A percentile compares a stretch with the other conserved stretches of the same genome.
These are phyloP conservation scores for Mycena epipterygia DNA, from an alignment of 768 basidiomycete species.

Conservation along the genomic window DNA sequence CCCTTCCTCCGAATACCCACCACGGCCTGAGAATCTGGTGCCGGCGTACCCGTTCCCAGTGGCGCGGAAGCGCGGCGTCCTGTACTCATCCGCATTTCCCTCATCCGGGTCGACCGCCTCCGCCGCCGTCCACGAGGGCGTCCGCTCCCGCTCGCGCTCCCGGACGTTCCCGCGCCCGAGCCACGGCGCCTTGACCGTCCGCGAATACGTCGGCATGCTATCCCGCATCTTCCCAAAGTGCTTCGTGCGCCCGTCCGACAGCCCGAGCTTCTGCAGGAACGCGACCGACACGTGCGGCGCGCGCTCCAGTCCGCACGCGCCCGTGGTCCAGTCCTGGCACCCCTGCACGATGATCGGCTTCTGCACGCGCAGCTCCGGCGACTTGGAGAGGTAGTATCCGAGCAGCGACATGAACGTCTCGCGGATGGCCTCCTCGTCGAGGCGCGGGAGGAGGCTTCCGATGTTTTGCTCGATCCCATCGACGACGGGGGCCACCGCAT, in stretches of 20 bases:
- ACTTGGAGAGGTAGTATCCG: constrained; percentile 77
- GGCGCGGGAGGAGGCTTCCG: constrained; percentile 44
- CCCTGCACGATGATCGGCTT: constrained; percentile 65
- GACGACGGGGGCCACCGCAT: constrained; percentile 34
- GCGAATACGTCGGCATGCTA: neutral
- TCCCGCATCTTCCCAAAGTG: constrained; percentile 28
- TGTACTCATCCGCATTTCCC: constrained; percentile 15
- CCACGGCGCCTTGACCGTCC: constrained; percentile 14
- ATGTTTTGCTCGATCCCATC: constrained; percentile 48
- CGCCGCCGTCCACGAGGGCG: neutral
- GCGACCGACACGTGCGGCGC: constrained; percentile 65
- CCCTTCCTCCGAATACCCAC: neutral
- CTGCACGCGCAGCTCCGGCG: constrained; percentile 60
- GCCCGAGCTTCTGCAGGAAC: constrained; percentile 61
- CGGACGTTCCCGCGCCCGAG: constrained; percentile 12
- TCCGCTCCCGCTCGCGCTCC: neutral
- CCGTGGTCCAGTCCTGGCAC: constrained; percentile 71
- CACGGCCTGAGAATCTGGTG: no score
- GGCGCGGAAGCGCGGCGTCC: constrained; percentile 11
- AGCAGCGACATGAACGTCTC: constrained; percentile 77
- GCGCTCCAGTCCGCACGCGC: constrained; percentile 63
- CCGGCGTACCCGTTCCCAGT: neutral
- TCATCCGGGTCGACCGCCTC: neutral
- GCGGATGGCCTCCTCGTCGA: constrained; percentile 66
- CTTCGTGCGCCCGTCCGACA: constrained; percentile 41